A percentile compares a stretch with the other conserved stretches of the same genome.
Evolutionary conservation across 2,329 filamentous ascomycete species (phyloP).

Genomic region (Dactylellina haptotyla): DNA sequence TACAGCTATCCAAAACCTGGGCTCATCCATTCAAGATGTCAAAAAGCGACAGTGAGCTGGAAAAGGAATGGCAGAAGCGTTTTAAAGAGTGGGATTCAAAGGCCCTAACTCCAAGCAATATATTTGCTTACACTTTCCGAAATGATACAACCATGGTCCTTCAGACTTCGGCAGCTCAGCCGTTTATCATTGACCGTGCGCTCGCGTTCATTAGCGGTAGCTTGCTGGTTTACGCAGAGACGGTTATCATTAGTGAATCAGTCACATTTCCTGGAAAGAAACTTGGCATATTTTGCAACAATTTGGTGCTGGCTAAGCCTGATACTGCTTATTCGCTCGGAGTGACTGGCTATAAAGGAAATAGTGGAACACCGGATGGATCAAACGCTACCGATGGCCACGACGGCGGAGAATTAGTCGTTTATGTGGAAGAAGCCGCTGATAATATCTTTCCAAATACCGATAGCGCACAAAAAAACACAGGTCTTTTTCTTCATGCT

Average conservation of each 20-base stretch:
- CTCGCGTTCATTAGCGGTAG: neutral
- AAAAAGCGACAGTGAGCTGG: too few relatives aligned
- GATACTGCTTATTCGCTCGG: neutral
- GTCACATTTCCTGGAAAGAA: neutral
- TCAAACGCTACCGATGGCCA: neutral
- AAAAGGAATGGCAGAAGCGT: neutral
- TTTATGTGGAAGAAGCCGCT: neutral
- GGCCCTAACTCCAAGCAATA: neutral
- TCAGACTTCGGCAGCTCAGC: neutral
- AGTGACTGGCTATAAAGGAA: neutral
- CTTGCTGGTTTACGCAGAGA: neutral
- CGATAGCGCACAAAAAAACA: neutral
- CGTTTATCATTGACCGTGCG: neutral
- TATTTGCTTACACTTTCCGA: neutral
- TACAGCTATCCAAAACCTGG: too few relatives aligned
- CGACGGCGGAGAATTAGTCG: neutral
- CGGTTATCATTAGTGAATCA: neutral
- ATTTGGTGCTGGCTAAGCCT: neutral
- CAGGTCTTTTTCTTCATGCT: neutral
- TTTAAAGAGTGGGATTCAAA: neutral
- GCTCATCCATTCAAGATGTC: too few relatives aligned
- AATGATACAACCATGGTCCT: neutral
- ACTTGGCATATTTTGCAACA: neutral
- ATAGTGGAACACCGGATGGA: neutral
- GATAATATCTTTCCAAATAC: neutral